Conservation (phyloP, 2,329 filamentous ascomycete species). For the Xylariomycetidae sp. region DNA sequence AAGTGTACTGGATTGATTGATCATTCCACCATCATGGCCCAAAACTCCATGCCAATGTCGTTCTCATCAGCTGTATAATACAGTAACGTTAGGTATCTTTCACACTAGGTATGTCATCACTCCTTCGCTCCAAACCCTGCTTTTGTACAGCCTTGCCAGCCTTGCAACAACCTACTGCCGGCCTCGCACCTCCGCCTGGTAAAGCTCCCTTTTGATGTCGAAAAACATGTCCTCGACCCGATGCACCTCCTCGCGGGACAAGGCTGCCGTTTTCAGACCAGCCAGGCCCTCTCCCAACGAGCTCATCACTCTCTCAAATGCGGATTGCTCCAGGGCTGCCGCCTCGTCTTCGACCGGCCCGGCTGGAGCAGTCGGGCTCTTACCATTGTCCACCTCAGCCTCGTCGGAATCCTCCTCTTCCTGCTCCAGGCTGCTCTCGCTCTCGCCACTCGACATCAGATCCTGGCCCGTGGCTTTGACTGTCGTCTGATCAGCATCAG, state of each 20-base stretch:
- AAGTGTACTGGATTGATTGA: slow-evolving; percentile 1
- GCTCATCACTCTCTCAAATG: slow-evolving; percentile 43
- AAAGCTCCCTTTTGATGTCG: slow-evolving; percentile 69
- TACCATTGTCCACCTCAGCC: slow-evolving; percentile 2
- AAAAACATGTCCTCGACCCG: slow-evolving; percentile 74
- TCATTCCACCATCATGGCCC: slow-evolving; percentile 3
- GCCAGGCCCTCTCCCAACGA: slow-evolving; percentile 51
- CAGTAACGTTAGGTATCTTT: no score
- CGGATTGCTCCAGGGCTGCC: slow-evolving; percentile 23
- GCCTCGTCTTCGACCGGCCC: slow-evolving; percentile 8
- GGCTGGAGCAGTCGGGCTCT: neutral
- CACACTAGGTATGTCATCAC: no score
- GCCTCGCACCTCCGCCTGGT: slow-evolving; percentile 60
- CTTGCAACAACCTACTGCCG: slow-evolving; percentile 6
- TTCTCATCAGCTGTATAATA: slow-evolving; percentile 1
- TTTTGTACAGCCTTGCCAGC: neutral
- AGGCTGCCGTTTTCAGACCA: slow-evolving; percentile 50
- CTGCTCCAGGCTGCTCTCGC: slow-evolving; percentile 8
- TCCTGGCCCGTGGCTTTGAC: neutral
- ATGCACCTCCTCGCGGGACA: slow-evolving; percentile 61
- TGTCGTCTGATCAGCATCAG: slow-evolving; percentile 13
- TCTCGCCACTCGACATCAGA: neutral
- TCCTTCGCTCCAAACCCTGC: neutral
- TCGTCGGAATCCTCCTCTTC: slow-evolving; percentile 5
- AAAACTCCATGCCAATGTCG: slow-evolving; percentile 11